These are phyloP conservation scores for Niveomyces coronatus DNA, from an alignment of 2,329 filamentous ascomycete species.

Conservation along the genomic window DNA sequence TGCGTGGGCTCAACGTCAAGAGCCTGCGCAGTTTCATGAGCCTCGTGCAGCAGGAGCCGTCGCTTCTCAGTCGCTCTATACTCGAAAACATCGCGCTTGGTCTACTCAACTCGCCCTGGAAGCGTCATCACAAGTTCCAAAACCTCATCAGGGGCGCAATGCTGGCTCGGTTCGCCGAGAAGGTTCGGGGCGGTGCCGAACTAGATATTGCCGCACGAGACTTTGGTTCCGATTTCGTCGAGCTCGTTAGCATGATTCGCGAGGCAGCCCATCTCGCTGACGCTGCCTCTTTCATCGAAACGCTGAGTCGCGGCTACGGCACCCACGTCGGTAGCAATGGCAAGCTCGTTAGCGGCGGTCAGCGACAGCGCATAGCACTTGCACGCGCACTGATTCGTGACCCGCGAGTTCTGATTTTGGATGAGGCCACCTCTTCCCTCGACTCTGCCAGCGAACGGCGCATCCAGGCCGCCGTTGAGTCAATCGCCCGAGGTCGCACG, in stretches of 20 bases:
- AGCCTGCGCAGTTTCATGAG: slow-evolving; percentile 31
- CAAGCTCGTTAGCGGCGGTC: slow-evolving; percentile 46
- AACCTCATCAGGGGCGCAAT: slow-evolving; percentile 35
- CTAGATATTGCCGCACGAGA: slow-evolving; percentile 32
- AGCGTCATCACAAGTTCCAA: slow-evolving; percentile 31
- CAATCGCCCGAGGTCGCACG: slow-evolving; percentile 42
- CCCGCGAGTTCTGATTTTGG: slow-evolving; percentile 47
- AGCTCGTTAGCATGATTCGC: slow-evolving; percentile 41
- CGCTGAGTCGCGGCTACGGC: slow-evolving; percentile 42
- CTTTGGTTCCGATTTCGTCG: slow-evolving; percentile 32
- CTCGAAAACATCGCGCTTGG: slow-evolving; percentile 43
- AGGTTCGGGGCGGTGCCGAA: slow-evolving; percentile 40
- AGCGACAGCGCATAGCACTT: slow-evolving; percentile 49
- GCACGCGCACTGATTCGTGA: slow-evolving; percentile 47
- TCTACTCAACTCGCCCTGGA: slow-evolving; percentile 31
- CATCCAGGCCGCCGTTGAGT: slow-evolving; percentile 40
- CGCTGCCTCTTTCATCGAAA: slow-evolving; percentile 43
- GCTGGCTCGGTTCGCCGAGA: slow-evolving; percentile 39
- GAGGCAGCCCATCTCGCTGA: slow-evolving; percentile 48
- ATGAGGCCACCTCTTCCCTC: slow-evolving; percentile 51
- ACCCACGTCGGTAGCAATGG: slow-evolving; percentile 44
- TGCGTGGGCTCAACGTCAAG: slow-evolving; percentile 37
- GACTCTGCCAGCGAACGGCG: slow-evolving; percentile 47
- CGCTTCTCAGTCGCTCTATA: slow-evolving; percentile 35
- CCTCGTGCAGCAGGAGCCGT: slow-evolving; percentile 36